Conservation (phyloP, 2,329 filamentous ascomycete genomes). For the Cryoendolithus antarcticus region DNA sequence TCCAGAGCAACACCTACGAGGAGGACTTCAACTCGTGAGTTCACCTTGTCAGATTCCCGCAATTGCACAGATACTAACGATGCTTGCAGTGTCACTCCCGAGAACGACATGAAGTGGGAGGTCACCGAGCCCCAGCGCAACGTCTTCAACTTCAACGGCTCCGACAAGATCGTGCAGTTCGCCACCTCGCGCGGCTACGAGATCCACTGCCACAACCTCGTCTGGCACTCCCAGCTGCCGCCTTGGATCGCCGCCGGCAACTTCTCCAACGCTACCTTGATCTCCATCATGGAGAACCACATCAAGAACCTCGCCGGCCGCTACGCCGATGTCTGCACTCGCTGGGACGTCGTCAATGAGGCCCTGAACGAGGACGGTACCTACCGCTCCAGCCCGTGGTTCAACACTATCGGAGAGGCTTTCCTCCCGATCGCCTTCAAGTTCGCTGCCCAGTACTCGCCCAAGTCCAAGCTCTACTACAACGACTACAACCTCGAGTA, state of each 20-base stretch:
- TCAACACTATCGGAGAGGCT: constrained; percentile 17
- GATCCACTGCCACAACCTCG: constrained; percentile 29
- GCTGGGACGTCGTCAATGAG: constrained; percentile 21
- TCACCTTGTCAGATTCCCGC: constrained; percentile 5
- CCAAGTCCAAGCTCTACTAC: constrained; percentile 17
- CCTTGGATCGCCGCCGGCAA: constrained; percentile 25
- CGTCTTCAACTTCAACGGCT: constrained; percentile 23
- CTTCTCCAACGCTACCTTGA: constrained; percentile 28
- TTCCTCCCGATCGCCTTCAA: constrained; percentile 18
- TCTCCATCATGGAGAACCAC: constrained; percentile 30
- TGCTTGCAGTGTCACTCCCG: constrained; percentile 22
- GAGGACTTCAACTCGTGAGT: constrained; percentile 12
- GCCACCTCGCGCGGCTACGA: constrained; percentile 25
- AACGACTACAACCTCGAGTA: constrained; percentile 22
- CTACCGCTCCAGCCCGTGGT: constrained; percentile 15
- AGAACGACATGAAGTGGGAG: constrained; percentile 30
- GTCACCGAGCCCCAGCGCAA: constrained; percentile 24
- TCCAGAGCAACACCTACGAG: constrained; percentile 11
- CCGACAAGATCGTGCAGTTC: constrained; percentile 24
- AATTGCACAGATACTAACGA: constrained; percentile 4
- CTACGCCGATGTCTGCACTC: constrained; percentile 27
- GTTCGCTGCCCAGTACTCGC: constrained; percentile 11
- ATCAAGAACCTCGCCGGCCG: constrained; percentile 27
- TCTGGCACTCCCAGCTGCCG: constrained; percentile 31
- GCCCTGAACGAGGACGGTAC: constrained; percentile 15